These are phyloP conservation scores for Phytophthora meadii DNA, from an alignment of 352 stramenopile genomes.

Conservation along the genomic window DNA sequence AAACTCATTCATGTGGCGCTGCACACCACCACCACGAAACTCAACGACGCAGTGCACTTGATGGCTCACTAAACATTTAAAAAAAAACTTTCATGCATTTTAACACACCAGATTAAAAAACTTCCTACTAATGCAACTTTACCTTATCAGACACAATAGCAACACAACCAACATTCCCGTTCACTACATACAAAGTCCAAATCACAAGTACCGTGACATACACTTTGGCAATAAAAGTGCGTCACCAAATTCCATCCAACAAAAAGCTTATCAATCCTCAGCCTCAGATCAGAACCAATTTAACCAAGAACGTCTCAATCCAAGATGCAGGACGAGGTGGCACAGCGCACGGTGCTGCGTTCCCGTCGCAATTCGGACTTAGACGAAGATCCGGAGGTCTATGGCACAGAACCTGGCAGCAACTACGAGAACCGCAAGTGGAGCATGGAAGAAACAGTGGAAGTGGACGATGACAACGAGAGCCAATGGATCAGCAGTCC, in stretches of 20 bases:
- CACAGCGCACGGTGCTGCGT: conserved; percentile 55
- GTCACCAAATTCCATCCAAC: conserved; percentile 28
- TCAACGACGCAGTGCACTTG: conserved; percentile 88
- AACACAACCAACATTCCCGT: background rate
- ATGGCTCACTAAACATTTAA: conserved; percentile 66
- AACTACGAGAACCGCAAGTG: conserved; percentile 89
- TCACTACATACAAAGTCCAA: no score
- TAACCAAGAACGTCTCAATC: background rate
- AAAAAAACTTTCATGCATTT: background rate
- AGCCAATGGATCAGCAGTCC: conserved; percentile 85
- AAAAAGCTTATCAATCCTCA: conserved; percentile 28
- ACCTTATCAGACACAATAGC: conserved; percentile 34
- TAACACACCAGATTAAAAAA: no score
- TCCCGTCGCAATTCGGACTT: conserved; percentile 68
- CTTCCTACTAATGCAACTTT: background rate
- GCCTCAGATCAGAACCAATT: conserved; percentile 23
- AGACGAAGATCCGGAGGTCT: conserved; percentile 47
- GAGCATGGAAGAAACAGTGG: conserved; percentile 84
- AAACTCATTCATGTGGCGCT: conserved; percentile 84
- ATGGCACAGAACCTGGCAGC: conserved; percentile 46
- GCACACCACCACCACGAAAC: conserved; percentile 78
- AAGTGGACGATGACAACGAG: conserved; percentile 77
- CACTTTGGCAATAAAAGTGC: conserved; percentile 30
- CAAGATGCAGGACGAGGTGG: conserved; percentile 35
- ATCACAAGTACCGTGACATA: conserved; percentile 16